Evolutionary conservation across 306 rosid genomes (phyloP), one percentile per base, ranked within the genome.

Genomic region (Luffa acutangula): DNA sequence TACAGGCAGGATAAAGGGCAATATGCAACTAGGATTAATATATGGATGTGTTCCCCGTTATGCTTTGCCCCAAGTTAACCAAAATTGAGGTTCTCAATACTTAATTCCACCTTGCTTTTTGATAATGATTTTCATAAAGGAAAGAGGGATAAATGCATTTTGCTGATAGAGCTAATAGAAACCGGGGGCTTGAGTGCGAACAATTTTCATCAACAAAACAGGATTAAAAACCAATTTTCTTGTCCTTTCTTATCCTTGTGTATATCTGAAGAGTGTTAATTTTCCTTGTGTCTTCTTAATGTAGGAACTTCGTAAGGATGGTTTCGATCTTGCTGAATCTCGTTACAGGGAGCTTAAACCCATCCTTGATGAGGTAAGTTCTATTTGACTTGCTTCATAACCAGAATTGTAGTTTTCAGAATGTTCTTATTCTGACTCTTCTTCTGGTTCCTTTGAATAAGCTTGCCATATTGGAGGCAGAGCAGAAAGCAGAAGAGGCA

Each of bases 241-340:
- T 1, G 5, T 48, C 60, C n/a, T 45, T 70, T 72, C 21, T 49
- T 14, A 72, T 70, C 54, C 5, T 72, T 13, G 59, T 48, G 10
- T 46, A 48, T 49, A 25, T 11, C 56, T 21, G 18, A 49, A 49
- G 31, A 31, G 60, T 73, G 15, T 7, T 33, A 52, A 73, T 73
- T 36, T 49, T 15, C 59, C 18, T 73, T 4, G 1, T 12, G 45
- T 83, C 84, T 78, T 78, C 84, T 78, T 78, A 7, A 73, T 31
- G 31, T 78, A 93, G 98, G 98, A 95, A 89, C 98, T 95, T 31
- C 92, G 97, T n/a, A 95, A 91, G 82, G 98, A 95, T 56, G 98
- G 98, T 49, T 95, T 95, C 83, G 98, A 95, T 90, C 97, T 92
- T 46, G 98, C 97, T 14, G 98, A 91, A 81, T 75, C 86, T 70